These are phyloP conservation scores for Backusella tarrabulga DNA, from an alignment of 192 early-diverging fungal species.

Conservation along the genomic window DNA sequence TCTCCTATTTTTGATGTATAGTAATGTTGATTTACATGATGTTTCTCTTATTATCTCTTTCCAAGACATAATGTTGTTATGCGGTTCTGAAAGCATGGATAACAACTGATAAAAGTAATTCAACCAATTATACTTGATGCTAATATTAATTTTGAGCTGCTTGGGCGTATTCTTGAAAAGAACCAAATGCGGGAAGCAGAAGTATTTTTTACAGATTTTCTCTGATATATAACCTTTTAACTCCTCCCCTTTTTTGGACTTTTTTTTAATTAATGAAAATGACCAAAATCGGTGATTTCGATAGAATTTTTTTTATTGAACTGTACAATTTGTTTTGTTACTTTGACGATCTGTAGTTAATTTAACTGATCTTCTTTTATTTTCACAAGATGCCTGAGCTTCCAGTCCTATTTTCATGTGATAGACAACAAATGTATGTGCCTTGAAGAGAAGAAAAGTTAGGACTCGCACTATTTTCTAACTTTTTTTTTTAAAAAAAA, in stretches of 20 bases:
- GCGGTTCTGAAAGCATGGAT: not conserved
- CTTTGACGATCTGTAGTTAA: not conserved
- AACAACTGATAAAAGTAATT: not conserved
- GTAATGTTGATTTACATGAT: not conserved
- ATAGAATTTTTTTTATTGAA: not conserved
- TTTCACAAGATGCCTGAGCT: conserved; percentile 16
- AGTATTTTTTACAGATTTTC: not conserved
- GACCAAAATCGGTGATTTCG: not conserved
- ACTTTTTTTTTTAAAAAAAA: not conserved
- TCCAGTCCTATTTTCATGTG: conserved; percentile 23
- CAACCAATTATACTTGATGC: no score
- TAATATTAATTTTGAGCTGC: not conserved
- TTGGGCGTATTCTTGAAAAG: not conserved
- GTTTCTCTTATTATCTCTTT: not conserved
- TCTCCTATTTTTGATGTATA: not conserved
- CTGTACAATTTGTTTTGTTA: not conserved
- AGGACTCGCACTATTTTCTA: not conserved
- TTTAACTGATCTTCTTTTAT: not conserved
- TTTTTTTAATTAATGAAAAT: not conserved
- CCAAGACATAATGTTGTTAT: not conserved
- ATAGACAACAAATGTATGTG: conserved; percentile 11
- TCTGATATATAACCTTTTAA: not conserved
- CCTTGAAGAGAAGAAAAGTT: not conserved
- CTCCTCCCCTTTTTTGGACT: not conserved
- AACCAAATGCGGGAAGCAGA: not conserved